A percentile compares a stretch with the other conserved stretches of the same genome.
These are phyloP conservation scores for Rhytidhysteron rufulum DNA, from an alignment of 2,329 filamentous ascomycete species.

Conservation along the genomic window DNA sequence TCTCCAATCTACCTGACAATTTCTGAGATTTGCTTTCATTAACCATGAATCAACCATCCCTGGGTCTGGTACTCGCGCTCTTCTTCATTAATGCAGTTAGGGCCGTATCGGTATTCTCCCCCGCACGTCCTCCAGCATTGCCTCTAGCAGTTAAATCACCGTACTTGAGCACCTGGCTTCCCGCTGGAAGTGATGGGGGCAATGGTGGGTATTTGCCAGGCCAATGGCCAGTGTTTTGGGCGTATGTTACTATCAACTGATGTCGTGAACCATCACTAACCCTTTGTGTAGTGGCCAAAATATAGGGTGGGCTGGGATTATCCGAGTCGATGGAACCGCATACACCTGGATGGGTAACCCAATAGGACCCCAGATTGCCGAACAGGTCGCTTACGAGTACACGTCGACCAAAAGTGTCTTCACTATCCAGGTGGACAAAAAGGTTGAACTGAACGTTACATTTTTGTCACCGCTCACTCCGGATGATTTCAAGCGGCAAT, in stretches of 20 bases:
- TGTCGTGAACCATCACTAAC: background rate
- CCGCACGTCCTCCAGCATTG: slow-evolving; percentile 63
- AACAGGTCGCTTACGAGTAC: slow-evolving; percentile 63
- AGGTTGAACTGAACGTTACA: slow-evolving; percentile 62
- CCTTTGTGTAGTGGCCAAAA: slow-evolving; percentile 44
- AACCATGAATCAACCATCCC: slow-evolving; percentile 17
- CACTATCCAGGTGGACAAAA: slow-evolving; percentile 59
- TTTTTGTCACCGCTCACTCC: slow-evolving; percentile 70
- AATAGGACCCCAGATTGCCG: slow-evolving; percentile 45
- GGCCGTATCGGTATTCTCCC: slow-evolving; percentile 54
- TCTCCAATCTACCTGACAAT: slow-evolving; percentile 7
- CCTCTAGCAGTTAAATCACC: slow-evolving; percentile 72
- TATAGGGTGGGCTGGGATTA: slow-evolving; percentile 65
- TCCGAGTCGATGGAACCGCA: slow-evolving; percentile 58
- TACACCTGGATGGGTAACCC: slow-evolving; percentile 67
- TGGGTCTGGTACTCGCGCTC: slow-evolving; percentile 14
- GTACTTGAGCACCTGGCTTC: slow-evolving; percentile 69
- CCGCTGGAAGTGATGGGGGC: slow-evolving; percentile 57
- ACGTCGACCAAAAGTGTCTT: slow-evolving; percentile 71
- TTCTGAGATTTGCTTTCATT: slow-evolving; percentile 5
- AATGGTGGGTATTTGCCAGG: slow-evolving; percentile 66
- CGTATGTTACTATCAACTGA: slow-evolving; percentile 46
- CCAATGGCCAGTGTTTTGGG: slow-evolving; percentile 67
- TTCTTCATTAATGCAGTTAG: slow-evolving; percentile 12
- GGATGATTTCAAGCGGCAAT: slow-evolving; percentile 63